Evolutionary conservation across 305 asterid genomes (phyloP).

Genomic region (Solanum hybrid): DNA sequence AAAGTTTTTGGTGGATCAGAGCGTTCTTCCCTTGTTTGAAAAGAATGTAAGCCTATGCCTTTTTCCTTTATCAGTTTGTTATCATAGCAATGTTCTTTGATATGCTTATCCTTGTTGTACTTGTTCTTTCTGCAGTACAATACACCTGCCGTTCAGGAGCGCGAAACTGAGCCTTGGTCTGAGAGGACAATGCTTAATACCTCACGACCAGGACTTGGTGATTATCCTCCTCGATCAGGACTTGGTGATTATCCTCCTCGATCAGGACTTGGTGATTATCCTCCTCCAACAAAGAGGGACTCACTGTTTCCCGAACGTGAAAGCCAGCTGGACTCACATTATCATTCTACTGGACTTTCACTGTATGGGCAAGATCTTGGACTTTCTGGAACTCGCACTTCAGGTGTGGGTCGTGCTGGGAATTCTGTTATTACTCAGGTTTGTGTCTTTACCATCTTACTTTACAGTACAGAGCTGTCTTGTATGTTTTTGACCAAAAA

Average conservation of each 20-base stretch:
- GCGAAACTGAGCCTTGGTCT: slow-evolving; percentile 46
- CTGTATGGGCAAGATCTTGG: slow-evolving; percentile 34
- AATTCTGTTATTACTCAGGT: slow-evolving; percentile 80
- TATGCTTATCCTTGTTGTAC: neutral
- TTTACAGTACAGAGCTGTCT: neutral
- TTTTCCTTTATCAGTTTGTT: slow-evolving; percentile 3
- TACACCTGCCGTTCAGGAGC: slow-evolving; percentile 43
- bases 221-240: slow-evolving; percentile 24
- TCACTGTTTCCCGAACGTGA: slow-evolving; percentile 48
- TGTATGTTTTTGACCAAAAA: neutral
- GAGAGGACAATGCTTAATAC: slow-evolving; percentile 31
- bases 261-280: slow-evolving; percentile 18
- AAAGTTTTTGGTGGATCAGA: slow-evolving; percentile 77
- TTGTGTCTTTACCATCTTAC: slow-evolving; percentile 7
- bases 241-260: slow-evolving; percentile 46
- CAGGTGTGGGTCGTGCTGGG: slow-evolving; percentile 43
- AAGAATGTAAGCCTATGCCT: slow-evolving; percentile 47
- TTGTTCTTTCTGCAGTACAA: slow-evolving; percentile 34
- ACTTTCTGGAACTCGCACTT: slow-evolving; percentile 41
- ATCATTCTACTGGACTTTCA: slow-evolving; percentile 18
- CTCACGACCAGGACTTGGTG: slow-evolving; percentile 39
- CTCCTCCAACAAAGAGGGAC: slow-evolving; percentile 42
- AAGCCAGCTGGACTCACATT: slow-evolving; percentile 46
- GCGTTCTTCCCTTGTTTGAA: slow-evolving; percentile 75
- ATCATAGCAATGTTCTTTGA: neutral